phyloP scores from a whole-genome alignment of 129 eudicot genomes.

The Artemisia tridentata region DNA sequence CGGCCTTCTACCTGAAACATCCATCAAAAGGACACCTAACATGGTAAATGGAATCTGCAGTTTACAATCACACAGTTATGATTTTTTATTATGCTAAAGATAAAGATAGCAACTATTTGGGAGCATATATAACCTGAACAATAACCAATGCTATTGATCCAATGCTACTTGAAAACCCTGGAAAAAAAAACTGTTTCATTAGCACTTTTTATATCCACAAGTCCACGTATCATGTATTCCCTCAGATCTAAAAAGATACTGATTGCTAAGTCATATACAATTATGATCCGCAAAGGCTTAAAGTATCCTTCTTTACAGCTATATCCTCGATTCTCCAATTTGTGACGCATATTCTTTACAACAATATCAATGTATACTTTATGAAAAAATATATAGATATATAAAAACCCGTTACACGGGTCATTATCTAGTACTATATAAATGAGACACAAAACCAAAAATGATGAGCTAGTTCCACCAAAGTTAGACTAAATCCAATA shows the following conservation, averaged over 20 bases:
- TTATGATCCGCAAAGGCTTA: not conserved
- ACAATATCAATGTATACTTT: not conserved
- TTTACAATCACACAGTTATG: constrained; percentile 3
- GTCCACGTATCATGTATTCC: constrained; percentile 10
- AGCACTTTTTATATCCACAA: not conserved
- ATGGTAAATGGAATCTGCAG: constrained; percentile 70
- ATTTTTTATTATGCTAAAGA: not conserved
- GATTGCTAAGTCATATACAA: not conserved
- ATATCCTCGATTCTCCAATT: constrained; percentile 11
- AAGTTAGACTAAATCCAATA: not conserved
- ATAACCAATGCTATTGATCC: constrained; percentile 77
- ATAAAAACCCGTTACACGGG: not conserved
- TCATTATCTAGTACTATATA: not conserved
- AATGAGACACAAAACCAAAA: too few relatives aligned
- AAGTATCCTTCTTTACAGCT: not conserved
- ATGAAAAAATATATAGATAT: not conserved
- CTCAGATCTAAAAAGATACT: not conserved
- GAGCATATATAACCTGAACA: constrained; percentile 56
- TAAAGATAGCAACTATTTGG: not conserved
- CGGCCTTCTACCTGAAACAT: constrained; percentile 74
- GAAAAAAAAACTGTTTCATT: not conserved
- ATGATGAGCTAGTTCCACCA: not conserved
- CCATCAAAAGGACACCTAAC: constrained; percentile 79
- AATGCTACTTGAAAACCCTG: constrained; percentile 69
- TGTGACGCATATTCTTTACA: not conserved